A percentile compares a stretch with the other conserved stretches of the same genome.
These are phyloP conservation scores for Acanthamoeba sp. DNA, from an alignment of 208 protist genomes.

Conservation along the genomic window DNA sequence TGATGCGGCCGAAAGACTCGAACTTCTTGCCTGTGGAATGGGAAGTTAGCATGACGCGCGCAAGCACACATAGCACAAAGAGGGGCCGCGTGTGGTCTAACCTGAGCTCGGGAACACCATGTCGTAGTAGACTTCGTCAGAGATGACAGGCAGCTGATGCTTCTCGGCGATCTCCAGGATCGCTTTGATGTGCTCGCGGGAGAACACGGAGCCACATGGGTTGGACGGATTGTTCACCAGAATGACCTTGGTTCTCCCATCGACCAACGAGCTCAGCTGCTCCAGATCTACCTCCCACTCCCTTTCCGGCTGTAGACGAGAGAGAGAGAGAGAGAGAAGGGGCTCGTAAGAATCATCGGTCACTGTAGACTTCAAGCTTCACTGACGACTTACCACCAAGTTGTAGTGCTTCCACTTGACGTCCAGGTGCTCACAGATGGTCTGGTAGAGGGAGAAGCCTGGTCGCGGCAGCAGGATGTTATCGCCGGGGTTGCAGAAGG, in stretches of 20 bases:
- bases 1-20: conserved; percentile 91
- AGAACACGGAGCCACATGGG: conserved; percentile 95
- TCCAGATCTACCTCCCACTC: conserved; percentile 94
- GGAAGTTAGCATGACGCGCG: neutral
- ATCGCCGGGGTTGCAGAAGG: conserved; percentile 91
- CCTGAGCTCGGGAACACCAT: conserved; percentile 92
- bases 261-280: conserved; percentile 90
- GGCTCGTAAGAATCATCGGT: too few species aligned
- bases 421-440: conserved; percentile 90
- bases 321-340: neutral
- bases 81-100: neutral
- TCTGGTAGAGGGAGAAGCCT: conserved; percentile 95
- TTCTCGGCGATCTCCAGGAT: conserved; percentile 90
- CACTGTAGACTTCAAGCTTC: neutral
- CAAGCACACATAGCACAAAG: neutral
- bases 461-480: conserved; percentile 95
- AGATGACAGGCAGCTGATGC: conserved; percentile 93
- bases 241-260: conserved; percentile 92
- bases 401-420: conserved; percentile 92
- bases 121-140: conserved; percentile 96
- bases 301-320: conserved; percentile 85
- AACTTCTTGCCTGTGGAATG: conserved; percentile 82
- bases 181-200: conserved; percentile 87
- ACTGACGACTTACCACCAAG: conserved; percentile 81
- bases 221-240: conserved; percentile 97